These are phyloP conservation scores for Melanogaster broomeanus DNA, from an alignment of 768 basidiomycete species.

Conservation along the genomic window DNA sequence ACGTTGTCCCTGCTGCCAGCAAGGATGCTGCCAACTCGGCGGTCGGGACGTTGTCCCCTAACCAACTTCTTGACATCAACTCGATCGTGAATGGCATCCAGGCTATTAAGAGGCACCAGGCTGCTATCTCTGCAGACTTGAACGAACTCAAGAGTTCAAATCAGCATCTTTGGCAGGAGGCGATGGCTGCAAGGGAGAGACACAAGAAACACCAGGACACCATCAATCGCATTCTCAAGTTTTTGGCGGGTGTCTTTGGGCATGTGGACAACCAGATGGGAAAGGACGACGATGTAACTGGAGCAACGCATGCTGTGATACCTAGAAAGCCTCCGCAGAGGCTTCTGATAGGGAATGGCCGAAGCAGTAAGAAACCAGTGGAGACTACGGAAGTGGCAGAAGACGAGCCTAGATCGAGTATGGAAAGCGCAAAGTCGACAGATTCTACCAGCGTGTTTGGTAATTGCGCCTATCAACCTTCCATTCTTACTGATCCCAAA, in stretches of 20 bases:
- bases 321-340: conserved; percentile 52
- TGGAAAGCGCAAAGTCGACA: conserved; percentile 26
- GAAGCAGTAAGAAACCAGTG: conserved; percentile 36
- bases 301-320: conserved; percentile 44
- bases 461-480: background rate
- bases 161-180: conserved; percentile 91
- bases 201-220: conserved; percentile 96
- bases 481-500: conserved; percentile 1
- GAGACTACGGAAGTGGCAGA: conserved; percentile 41
- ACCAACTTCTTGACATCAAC: conserved; percentile 72
- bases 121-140: conserved; percentile 86
- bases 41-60: conserved; percentile 35
- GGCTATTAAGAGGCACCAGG: conserved; percentile 89
- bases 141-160: conserved; percentile 88
- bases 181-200: conserved; percentile 70
- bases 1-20: conserved; percentile 3
- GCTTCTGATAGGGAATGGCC: conserved; percentile 66
- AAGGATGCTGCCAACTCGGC: conserved; percentile 19
- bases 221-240: conserved; percentile 92
- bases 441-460: conserved; percentile 10
- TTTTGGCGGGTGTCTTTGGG: conserved; percentile 91
- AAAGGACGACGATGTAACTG: conserved; percentile 32
- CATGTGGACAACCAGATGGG: conserved; percentile 43
- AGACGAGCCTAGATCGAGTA: conserved; percentile 37
- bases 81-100: conserved; percentile 80